Conservation (phyloP, 306 rosid genomes). For the Cicer bijugum region DNA sequence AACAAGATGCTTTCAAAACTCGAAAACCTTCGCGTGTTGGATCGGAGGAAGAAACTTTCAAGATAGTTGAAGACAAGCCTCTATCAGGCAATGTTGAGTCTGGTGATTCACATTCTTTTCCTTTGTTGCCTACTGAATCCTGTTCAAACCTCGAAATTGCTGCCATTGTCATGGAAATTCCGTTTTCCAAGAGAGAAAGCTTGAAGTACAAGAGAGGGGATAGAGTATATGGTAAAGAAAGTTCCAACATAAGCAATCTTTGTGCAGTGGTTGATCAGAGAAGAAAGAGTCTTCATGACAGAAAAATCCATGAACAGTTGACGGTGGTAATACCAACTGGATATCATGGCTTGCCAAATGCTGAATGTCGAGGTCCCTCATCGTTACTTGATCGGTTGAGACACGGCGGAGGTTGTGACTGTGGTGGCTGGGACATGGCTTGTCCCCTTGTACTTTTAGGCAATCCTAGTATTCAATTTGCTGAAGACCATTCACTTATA, state of each 20-base stretch:
- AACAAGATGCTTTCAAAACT: constrained; percentile 48
- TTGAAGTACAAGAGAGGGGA: constrained; percentile 70
- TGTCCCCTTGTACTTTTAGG: constrained; percentile 84
- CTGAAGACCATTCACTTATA: constrained; percentile 55
- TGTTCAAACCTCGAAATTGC: constrained; percentile 71
- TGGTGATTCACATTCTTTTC: constrained; percentile 50
- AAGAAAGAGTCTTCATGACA: constrained; percentile 47
- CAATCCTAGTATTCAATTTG: constrained; percentile 60
- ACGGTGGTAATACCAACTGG: constrained; percentile 83
- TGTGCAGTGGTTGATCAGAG: constrained; percentile 52
- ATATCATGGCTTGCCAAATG: constrained; percentile 73
- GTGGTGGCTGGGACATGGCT: constrained; percentile 99
- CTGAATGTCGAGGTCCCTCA: constrained; percentile 70
- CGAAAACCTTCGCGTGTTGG: constrained; percentile 52
- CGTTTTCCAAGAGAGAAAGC: constrained; percentile 76
- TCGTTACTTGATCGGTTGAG: constrained; percentile 84
- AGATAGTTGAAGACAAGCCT: constrained; percentile 43
- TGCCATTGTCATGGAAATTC: constrained; percentile 79
- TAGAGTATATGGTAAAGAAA: constrained; percentile 50
- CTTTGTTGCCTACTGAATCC: constrained; percentile 55
- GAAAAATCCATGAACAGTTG: constrained; percentile 60
- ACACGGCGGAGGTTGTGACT: constrained; percentile 90
- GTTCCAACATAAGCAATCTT: constrained; percentile 46
- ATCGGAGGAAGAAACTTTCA: constrained; percentile 47
- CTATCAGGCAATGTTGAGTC: constrained; percentile 49